Evolutionary conservation across 192 early-diverging fungal species (phyloP), one percentile per base, ranked within the genome.

Genomic region (Kappamyces sp.): DNA sequence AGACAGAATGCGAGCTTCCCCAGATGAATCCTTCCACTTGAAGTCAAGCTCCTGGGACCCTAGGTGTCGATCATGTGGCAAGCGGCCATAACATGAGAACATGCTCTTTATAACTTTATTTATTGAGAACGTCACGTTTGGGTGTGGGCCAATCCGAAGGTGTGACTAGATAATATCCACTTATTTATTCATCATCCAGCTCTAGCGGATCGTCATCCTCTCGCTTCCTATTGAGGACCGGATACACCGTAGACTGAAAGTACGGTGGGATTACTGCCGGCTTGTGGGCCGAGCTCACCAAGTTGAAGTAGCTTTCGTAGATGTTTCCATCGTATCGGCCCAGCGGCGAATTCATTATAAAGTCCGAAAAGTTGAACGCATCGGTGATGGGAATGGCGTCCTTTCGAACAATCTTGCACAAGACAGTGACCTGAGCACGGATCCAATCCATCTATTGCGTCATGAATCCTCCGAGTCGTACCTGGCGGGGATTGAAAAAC

Each of bases 301-400:
- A 75, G 49, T 83, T 82, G 79, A 91, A 92, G 86, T 94, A 94
- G 57, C 84, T 74, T 35, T 65, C 49, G 62, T 74, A 68, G 7
- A 90, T 82, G 66, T 91, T 79, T 52, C 92, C 92, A 54, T 92
- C 90, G 64, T 78, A 83, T 39, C 86, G 78, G 48, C 92, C 92
- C 15, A 94, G 66, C 29, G 92, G 92, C 48, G 88, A 88, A 75
- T 90, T 91, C 61, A 94, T 71, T 30, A 94, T 83, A 65, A 87
- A 92, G 67, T 94, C 92, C 7, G 85, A 79, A 74, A 86, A 87
- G 63, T 88, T 90, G 73, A 92, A 94, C 22, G 89, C 74, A 67
- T 94, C 92, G 29, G 88, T 88, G 39, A 91, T 68, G 5, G 88
- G 81, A 71, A 94, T 85, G 40, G 86, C 86, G 57, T 92, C 84